A percentile compares a stretch with the other conserved stretches of the same genome.
Conservation (phyloP, 78 protist genomes). For the Protostelium mycophagum region DNA sequence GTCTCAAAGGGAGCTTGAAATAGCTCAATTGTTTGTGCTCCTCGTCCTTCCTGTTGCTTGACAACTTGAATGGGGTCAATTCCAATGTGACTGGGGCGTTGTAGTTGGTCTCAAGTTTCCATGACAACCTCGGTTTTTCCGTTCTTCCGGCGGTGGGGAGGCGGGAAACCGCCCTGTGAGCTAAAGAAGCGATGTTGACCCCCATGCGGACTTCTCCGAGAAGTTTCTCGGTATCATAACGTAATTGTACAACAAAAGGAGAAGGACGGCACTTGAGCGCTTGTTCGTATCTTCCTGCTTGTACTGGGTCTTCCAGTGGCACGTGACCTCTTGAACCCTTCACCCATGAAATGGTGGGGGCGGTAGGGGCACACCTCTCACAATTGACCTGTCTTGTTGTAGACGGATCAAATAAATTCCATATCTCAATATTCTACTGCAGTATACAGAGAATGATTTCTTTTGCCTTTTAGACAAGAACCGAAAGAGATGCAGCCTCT, state of each 20-base stretch:
- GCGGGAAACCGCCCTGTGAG: neutral
- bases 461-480: neutral
- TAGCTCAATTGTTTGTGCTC: neutral
- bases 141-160: neutral
- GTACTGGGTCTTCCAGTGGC: neutral
- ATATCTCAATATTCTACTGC: too few species aligned
- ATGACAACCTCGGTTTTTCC: neutral
- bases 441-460: too few species aligned
- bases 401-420: too few species aligned
- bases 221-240: neutral
- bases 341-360: neutral
- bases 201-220: neutral
- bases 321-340: neutral
- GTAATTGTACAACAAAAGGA: neutral
- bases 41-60: neutral
- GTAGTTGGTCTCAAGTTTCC: neutral
- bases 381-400: too few species aligned
- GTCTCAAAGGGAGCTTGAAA: neutral
- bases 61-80: neutral
- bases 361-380: neutral
- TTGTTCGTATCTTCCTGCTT: neutral
- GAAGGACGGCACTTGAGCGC: neutral
- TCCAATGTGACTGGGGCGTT: neutral
- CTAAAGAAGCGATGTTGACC: neutral
- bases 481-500: neutral